Evolutionary conservation across 75 land plant species (phyloP).

Genomic region (Pinus taeda): DNA sequence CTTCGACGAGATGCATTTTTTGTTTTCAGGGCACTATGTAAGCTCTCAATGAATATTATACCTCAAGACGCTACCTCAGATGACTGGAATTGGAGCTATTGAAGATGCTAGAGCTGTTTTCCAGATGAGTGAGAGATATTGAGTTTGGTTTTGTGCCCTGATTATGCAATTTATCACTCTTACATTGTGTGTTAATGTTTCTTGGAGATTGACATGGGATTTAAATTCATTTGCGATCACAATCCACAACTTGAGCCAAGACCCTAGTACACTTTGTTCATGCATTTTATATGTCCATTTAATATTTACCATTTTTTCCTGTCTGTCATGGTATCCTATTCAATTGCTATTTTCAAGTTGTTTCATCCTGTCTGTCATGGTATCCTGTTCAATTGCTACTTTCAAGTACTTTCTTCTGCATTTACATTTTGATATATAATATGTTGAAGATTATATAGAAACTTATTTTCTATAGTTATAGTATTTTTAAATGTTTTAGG

Average conservation of each 20-base stretch:
- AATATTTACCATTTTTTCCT: neutral
- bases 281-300: neutral
- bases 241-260: neutral
- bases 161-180: neutral
- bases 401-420: neutral
- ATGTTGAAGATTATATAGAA: neutral
- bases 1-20: no score
- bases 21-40: no score
- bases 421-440: neutral
- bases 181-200: neutral
- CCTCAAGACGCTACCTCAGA: no score
- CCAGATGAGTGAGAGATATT: constrained; percentile 93
- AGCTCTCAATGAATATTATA: no score
- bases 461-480: neutral
- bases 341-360: neutral
- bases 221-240: neutral
- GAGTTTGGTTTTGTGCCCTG: neutral
- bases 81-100: constrained; percentile 85
- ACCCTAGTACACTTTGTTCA: no score
- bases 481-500: neutral
- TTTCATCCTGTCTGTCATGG: neutral
- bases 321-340: neutral
- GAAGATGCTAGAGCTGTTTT: constrained; percentile 98
- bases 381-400: no score
- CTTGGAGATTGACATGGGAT: neutral